A percentile compares a stretch with the other conserved stretches of the same genome.
These are phyloP conservation scores for Fusarium denticulatum DNA, from an alignment of 2,329 filamentous ascomycete genomes.

Conservation along the genomic window DNA sequence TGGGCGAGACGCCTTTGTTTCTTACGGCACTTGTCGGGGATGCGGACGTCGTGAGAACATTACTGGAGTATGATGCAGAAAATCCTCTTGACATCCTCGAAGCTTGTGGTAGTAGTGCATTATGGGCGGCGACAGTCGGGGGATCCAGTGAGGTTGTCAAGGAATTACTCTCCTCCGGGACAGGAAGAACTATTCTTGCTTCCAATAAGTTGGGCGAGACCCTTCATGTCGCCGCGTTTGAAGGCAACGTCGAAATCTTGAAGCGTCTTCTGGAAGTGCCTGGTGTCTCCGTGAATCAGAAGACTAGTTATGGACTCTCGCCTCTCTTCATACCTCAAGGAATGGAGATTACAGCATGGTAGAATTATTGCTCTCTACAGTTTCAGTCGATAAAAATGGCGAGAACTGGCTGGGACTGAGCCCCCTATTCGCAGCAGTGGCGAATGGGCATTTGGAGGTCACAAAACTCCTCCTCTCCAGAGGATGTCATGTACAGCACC, in stretches of 20 bases:
- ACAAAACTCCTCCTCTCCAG: neutral
- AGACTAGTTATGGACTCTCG: accelerated
- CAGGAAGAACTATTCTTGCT: neutral
- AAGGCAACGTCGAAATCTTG: accelerated
- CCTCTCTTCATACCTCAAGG: no score
- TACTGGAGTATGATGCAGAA: neutral
- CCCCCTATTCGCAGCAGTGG: neutral
- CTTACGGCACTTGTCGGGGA: accelerated
- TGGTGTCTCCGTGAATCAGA: accelerated
- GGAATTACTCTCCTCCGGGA: neutral
- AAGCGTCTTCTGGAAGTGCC: accelerated
- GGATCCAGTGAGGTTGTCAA: accelerated
- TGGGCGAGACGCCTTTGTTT: accelerated
- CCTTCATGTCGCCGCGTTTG: accelerated
- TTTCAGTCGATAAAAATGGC: accelerated
- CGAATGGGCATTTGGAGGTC: neutral
- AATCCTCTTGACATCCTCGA: accelerated
- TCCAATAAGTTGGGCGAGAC: no score
- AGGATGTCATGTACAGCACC: accelerated
- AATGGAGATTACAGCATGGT: accelerated
- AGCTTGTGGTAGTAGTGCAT: accelerated
- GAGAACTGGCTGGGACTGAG: accelerated
- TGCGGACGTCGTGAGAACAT: accelerated
- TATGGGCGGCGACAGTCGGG: accelerated
- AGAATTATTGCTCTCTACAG: accelerated